A percentile compares a stretch with the other conserved stretches of the same genome.
Evolutionary conservation across 2,329 filamentous ascomycete genomes (phyloP).

Genomic region (Trichoderma semiorbis): DNA sequence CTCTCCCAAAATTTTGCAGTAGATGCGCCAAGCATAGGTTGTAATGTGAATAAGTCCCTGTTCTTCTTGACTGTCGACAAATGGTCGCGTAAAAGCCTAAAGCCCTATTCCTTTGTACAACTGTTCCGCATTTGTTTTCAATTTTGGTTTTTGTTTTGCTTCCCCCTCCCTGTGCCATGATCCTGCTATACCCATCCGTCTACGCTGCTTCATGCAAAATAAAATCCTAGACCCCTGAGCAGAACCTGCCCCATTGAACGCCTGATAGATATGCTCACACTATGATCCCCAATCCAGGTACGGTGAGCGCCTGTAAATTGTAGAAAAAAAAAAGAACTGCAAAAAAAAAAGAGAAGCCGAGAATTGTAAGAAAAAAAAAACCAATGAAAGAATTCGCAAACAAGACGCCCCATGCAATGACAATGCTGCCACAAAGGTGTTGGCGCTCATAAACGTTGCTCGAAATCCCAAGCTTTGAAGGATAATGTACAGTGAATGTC

Average conservation of each 20-base stretch:
- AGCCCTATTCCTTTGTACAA: background rate
- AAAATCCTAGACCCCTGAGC: conserved; percentile 4
- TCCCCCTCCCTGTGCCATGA: background rate
- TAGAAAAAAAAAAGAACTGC: background rate
- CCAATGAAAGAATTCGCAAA: conserved; percentile 1
- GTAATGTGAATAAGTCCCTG: conserved; percentile 1
- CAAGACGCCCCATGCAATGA: conserved; percentile 18
- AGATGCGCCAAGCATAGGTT: background rate
- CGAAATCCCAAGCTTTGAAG: conserved; percentile 5
- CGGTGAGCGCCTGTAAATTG: conserved; percentile 3
- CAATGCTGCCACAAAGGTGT: conserved; percentile 14
- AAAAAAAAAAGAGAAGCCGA: background rate
- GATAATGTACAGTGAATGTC: conserved; percentile 15
- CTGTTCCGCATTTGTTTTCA: conserved; percentile 4
- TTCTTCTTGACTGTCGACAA: conserved; percentile 2
- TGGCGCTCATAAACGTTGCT: conserved; percentile 12
- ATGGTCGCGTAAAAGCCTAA: background rate
- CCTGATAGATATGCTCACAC: conserved; percentile 17
- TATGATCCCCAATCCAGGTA: background rate
- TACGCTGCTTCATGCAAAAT: conserved; percentile 15
- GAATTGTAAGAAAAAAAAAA: background rate
- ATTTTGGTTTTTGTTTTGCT: background rate
- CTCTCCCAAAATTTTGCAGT: background rate
- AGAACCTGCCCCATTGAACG: conserved; percentile 14
- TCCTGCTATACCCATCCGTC: conserved; percentile 5